A percentile compares a stretch with the other conserved stretches of the same genome.
These are phyloP conservation scores for Jimgerdemannia lactiflua DNA, from an alignment of 192 early-diverging fungal species.

Conservation along the genomic window DNA sequence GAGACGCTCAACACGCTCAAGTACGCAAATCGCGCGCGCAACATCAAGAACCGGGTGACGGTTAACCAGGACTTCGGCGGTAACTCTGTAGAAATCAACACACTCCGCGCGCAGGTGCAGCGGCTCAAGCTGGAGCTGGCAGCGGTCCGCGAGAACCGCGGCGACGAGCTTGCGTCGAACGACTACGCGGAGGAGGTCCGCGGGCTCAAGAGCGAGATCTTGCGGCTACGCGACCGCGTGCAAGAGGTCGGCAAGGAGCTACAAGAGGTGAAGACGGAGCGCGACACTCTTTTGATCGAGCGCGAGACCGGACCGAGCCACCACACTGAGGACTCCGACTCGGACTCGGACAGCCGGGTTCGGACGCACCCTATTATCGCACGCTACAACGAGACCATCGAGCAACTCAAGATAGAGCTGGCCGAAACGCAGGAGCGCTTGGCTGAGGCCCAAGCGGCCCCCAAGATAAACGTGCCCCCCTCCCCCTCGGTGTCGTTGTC, in stretches of 20 bases:
- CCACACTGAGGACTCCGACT: constrained; percentile 7
- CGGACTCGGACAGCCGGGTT: constrained; percentile 3
- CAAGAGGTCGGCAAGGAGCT: constrained; percentile 36
- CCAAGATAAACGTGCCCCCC: background rate
- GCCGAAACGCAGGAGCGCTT: constrained; percentile 31
- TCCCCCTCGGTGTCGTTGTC: background rate
- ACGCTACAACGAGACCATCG: constrained; percentile 33
- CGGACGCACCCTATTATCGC: constrained; percentile 29
- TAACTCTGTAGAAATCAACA: constrained; percentile 47
- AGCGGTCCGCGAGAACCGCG: constrained; percentile 35
- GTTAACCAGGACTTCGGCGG: constrained; percentile 55
- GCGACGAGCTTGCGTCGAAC: constrained; percentile 22
- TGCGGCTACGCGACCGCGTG: constrained; percentile 44
- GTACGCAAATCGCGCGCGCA: constrained; percentile 95
- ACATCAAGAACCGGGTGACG: constrained; percentile 73
- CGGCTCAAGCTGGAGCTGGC: constrained; percentile 51
- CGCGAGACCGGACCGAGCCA: constrained; percentile 21
- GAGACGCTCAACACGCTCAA: constrained; percentile 96
- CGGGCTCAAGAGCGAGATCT: constrained; percentile 34
- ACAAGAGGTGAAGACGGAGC: constrained; percentile 40
- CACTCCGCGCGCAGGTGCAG: constrained; percentile 46
- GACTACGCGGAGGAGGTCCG: constrained; percentile 41
- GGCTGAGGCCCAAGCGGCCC: constrained; percentile 7
- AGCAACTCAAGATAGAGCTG: constrained; percentile 27
- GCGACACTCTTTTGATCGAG: constrained; percentile 51